Evolutionary conservation across 129 eudicot genomes (phyloP).

Genomic region (Cynara cardunculus): DNA sequence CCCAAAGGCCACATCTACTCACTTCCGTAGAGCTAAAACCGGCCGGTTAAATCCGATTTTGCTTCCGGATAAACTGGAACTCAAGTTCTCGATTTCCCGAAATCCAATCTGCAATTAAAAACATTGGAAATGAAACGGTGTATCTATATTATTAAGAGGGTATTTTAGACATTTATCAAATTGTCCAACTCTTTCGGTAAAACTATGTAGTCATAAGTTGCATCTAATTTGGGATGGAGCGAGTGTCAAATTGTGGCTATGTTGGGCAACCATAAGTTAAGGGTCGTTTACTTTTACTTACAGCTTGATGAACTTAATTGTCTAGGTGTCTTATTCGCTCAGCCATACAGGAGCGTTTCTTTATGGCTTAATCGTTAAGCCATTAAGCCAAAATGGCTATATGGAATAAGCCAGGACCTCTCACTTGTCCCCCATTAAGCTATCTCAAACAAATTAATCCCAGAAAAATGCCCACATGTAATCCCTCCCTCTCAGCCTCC

Average conservation of each 20-base stretch:
- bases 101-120: conserved; percentile 72
- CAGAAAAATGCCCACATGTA: background rate
- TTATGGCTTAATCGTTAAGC: background rate
- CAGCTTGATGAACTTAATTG: background rate
- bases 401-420: too few species aligned
- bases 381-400: background rate
- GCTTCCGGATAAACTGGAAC: conserved; percentile 52
- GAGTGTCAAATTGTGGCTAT: too few species aligned
- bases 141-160: background rate
- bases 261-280: too few species aligned
- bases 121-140: background rate
- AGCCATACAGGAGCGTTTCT: background rate
- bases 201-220: background rate
- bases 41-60: conserved; percentile 76
- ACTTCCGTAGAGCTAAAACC: conserved; percentile 83
- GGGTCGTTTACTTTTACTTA: background rate
- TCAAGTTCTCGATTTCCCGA: conserved; percentile 63
- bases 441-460: background rate
- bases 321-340: background rate
- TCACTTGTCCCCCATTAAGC: too few species aligned
- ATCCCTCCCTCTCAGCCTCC: background rate
- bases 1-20: conserved; percentile 27
- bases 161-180: background rate
- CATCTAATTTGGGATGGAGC: background rate
- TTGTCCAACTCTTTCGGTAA: background rate